Evolutionary conservation across 1,284 basidiomycete genomes (phyloP), one percentile per base, ranked within the genome.

Genomic region (Puccinia polysora): DNA sequence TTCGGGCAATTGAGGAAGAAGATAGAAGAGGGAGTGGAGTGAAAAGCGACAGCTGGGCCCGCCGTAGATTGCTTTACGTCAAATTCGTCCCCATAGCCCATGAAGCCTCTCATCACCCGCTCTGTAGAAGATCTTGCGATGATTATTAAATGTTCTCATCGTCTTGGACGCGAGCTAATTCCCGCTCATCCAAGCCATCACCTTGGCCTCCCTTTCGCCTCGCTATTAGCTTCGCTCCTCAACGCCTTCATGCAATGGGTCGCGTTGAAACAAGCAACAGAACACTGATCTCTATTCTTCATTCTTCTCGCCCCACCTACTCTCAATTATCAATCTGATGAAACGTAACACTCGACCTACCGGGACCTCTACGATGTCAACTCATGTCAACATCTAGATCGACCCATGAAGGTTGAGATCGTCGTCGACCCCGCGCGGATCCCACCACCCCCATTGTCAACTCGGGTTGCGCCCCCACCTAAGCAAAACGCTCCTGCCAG

Each of bases 351-450:
- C 45, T 14, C 28, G 18, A n/a, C 14, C 58, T 1, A 60, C 58
- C 43, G 20, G 36, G n/a, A n/a, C n/a, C n/a, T n/a, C n/a, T n/a
- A n/a, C n/a, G 18, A 25, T 30, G 32, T 28, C 50, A 28, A n/a
- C 53, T 20, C 18, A 20, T 23, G 20, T 8, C 40, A 5, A 4
- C n/a, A 49, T 38, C 30, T 45, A 70, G 68, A 70, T 40, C 68
- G 68, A 60, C 68, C 68, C 34, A 70, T 70, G 68, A 60, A 62
- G 62, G 68, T 70, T 25, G 68, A 70, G 53, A 60, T 70, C 34
- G 43, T 70, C 12, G 40, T 70, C 36, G 68, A 70, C 30, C 68
- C 58, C n/a, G 45, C 56, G 20, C 40, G 68, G 23, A 70, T 70
- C 18, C 68, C 68, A 34, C 68, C 68, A 5, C 45, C 68, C 20